Evolutionary conservation across 352 stramenopile species (phyloP).

Genomic region (Phytophthora syringae): DNA sequence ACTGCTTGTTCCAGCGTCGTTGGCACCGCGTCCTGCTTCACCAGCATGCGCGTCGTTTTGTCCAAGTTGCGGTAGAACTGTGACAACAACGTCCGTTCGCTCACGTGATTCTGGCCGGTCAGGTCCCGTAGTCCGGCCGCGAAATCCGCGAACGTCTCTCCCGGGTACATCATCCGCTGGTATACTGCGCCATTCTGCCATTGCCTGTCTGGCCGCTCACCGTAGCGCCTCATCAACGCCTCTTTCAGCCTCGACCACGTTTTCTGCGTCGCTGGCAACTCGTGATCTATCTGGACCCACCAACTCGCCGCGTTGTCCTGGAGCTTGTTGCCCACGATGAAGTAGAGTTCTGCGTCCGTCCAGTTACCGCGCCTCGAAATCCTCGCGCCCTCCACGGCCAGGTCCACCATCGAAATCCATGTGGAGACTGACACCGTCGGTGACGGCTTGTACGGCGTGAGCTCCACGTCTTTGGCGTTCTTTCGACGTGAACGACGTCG

Average conservation of each 20-base stretch:
- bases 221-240: background rate
- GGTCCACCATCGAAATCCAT: background rate
- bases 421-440: background rate
- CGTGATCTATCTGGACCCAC: background rate
- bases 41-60: background rate
- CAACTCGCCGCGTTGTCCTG: background rate
- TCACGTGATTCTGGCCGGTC: background rate
- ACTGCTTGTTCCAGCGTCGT: background rate
- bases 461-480: background rate
- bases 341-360: background rate
- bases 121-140: background rate
- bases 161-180: background rate
- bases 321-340: background rate
- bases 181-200: background rate
- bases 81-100: background rate
- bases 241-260: background rate
- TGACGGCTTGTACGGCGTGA: background rate
- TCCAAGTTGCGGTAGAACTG: background rate
- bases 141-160: background rate
- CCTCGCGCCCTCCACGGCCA: background rate
- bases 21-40: background rate
- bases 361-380: background rate
- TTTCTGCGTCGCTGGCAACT: background rate
- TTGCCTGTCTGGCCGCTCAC: background rate
- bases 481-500: background rate